Percentiles rank a stretch among this genome's conserved stretches.
These are phyloP conservation scores for Starmerella bombi DNA, from an alignment of 805 yeast genomes.

Conservation along the genomic window DNA sequence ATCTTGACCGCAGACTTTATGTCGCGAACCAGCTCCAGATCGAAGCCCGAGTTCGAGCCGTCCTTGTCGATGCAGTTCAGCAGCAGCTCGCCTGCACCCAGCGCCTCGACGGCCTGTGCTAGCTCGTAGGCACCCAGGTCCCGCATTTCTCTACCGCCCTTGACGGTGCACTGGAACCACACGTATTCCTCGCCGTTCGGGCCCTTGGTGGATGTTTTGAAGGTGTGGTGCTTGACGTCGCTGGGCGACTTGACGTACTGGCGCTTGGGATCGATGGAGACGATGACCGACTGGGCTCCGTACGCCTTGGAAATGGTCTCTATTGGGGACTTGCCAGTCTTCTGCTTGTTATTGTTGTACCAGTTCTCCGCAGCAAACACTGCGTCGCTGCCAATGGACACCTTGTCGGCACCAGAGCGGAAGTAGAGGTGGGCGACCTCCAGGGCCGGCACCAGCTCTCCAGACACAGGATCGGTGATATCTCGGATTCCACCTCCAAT, in stretches of 20 bases:
- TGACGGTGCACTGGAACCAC: slow-evolving; percentile 91
- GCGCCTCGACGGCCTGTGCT: slow-evolving; percentile 72
- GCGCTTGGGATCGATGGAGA: slow-evolving; percentile 94
- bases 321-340: slow-evolving; percentile 72
- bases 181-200: slow-evolving; percentile 83
- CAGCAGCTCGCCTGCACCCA: slow-evolving; percentile 94
- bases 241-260: slow-evolving; percentile 54
- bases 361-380: slow-evolving; percentile 79
- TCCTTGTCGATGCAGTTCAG: slow-evolving; percentile 93
- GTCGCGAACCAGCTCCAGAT: slow-evolving; percentile 68
- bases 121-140: slow-evolving; percentile 88
- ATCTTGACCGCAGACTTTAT: slow-evolving; percentile 64
- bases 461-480: slow-evolving; percentile 65
- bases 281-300: slow-evolving; percentile 95
- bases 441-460: slow-evolving; percentile 64
- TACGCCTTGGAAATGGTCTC: slow-evolving; percentile 85
- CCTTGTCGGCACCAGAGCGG: slow-evolving; percentile 95
- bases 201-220: slow-evolving; percentile 54
- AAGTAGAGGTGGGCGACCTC: slow-evolving; percentile 87
- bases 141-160: slow-evolving; percentile 86
- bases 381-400: slow-evolving; percentile 96
- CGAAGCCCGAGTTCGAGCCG: slow-evolving; percentile 91
- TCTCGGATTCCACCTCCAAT: slow-evolving; percentile 98
- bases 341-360: slow-evolving; percentile 43
- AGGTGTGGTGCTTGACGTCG: slow-evolving; percentile 47